Evolutionary conservation across 1,139 yeast species (phyloP), one percentile per base, ranked within the genome.

Genomic region (Arxiozyma telluris): DNA sequence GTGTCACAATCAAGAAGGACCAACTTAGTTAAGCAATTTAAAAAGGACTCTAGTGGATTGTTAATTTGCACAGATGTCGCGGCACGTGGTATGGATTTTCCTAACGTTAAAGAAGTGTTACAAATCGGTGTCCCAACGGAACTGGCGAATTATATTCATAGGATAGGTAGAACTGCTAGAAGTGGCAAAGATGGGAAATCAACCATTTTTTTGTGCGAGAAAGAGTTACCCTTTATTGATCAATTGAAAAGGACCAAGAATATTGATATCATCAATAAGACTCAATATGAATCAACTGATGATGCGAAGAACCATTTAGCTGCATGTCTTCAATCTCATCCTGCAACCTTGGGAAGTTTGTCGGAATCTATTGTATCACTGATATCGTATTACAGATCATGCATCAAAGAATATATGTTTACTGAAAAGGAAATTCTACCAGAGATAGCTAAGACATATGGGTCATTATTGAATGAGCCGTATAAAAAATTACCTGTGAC

Each of bases 81-180:
- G 59, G 97, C 98, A 3, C 83, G 98, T 73, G 98, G 98, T 64
- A 83, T 93, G 83, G 96, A 90, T 73, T 87, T 90, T 77, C 91
- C 90, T 50, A 82, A 81, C 62, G 94, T 93, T 41, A 73, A 87
- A 30, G 86, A 87, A 64, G 96, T 90, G 53, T 73, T 86, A 64
- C 96, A 90, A 72, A 70, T 87, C 55, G 84, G 89, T 60, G 78
- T 84, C n/a, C 88, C 94, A 59, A 72, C 77, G 48, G 89, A 84
- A 55, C 73, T 84, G 42, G 82, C 91, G 18, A 85, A 87, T 59
- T 91, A 91, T 68, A 82, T 91, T 52, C 98, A 93, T 70, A 83
- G 96, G 70, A 86, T 91, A 62, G 98, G 98, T 57, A 84, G 98
- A 77, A 91, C 98, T 23, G 98, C 96, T 50, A 82, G 98, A 73